Evolutionary conservation across 164 flowering plant genomes (phyloP).

Genomic region (Tinospora cordifolia): DNA sequence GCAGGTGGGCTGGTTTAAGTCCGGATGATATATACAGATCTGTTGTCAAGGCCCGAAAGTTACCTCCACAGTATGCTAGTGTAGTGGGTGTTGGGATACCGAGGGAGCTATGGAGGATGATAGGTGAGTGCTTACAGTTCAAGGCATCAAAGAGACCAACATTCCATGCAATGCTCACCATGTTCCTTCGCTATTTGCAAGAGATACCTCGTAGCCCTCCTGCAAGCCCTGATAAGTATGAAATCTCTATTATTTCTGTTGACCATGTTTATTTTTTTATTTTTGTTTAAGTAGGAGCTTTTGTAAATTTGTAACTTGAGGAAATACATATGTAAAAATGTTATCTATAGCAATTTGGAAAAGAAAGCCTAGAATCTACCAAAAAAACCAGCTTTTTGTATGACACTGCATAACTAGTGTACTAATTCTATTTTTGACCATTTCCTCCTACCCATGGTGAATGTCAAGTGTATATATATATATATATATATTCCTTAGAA

Average conservation of each 20-base stretch:
- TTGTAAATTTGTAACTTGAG: background rate
- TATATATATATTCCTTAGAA: background rate
- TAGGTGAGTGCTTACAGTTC: conserved; percentile 94
- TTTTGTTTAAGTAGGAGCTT: background rate
- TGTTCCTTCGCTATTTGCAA: conserved; percentile 89
- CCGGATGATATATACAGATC: conserved; percentile 82
- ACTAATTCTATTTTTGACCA: background rate
- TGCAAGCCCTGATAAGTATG: conserved; percentile 91
- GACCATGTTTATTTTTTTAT: background rate
- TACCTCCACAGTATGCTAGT: conserved; percentile 97
- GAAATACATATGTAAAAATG: background rate
- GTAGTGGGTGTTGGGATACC: conserved; percentile 98
- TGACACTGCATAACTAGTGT: background rate
- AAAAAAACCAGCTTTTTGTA: background rate
- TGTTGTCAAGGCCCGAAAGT: conserved; percentile 64
- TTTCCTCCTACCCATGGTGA: no score
- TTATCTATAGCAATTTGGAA: background rate
- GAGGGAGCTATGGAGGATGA: conserved; percentile 96
- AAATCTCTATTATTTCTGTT: conserved; percentile 8
- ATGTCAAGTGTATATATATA: no score
- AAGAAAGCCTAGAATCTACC: background rate
- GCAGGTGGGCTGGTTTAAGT: conserved; percentile 94
- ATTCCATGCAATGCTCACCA: conserved; percentile 76
- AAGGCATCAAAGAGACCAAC: conserved; percentile 86
- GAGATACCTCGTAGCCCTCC: conserved; percentile 93